Conservation (phyloP, 129 eudicot genomes). For the Tagetes erecta region DNA sequence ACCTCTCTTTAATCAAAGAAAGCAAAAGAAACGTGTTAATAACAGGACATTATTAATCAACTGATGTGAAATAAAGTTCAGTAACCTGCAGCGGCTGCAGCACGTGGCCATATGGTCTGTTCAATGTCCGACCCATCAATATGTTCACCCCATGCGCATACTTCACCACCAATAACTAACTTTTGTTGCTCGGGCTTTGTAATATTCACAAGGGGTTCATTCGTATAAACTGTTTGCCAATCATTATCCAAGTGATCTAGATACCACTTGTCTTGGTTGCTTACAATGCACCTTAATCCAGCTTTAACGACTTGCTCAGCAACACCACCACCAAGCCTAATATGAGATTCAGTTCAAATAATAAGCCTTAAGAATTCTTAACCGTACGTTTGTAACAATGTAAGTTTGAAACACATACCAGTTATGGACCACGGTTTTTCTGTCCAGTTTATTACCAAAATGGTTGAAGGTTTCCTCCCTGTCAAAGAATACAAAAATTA, state of each 20-base stretch:
- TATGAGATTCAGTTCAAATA: conserved; percentile 17
- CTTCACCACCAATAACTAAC: conserved; percentile 87
- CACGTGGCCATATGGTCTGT: conserved; percentile 98
- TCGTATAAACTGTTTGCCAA: conserved; percentile 67
- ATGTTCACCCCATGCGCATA: conserved; percentile 93
- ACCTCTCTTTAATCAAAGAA: conserved; percentile 58
- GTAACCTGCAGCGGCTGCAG: conserved; percentile 96
- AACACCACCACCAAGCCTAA: conserved; percentile 89
- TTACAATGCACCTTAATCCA: conserved; percentile 91
- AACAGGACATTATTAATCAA: conserved; percentile 1
- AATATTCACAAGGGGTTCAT: conserved; percentile 83
- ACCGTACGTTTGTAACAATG: conserved; percentile 1
- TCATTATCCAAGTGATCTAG: conserved; percentile 72
- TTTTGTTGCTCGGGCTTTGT: conserved; percentile 55
- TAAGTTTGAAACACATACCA: conserved; percentile 46
- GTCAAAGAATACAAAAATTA: conserved; percentile 15
- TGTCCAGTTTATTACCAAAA: conserved; percentile 77
- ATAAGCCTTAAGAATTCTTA: not conserved
- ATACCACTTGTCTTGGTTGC: conserved; percentile 94
- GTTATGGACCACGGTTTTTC: conserved; percentile 81
- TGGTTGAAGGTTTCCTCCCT: conserved; percentile 97
- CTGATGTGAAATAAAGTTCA: not conserved
- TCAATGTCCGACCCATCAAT: conserved; percentile 80
- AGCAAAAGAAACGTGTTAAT: not conserved
- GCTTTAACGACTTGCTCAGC: conserved; percentile 68